phyloP scores from a whole-genome alignment of 352 stramenopile species.

The Thalassiosira delicatula region DNA sequence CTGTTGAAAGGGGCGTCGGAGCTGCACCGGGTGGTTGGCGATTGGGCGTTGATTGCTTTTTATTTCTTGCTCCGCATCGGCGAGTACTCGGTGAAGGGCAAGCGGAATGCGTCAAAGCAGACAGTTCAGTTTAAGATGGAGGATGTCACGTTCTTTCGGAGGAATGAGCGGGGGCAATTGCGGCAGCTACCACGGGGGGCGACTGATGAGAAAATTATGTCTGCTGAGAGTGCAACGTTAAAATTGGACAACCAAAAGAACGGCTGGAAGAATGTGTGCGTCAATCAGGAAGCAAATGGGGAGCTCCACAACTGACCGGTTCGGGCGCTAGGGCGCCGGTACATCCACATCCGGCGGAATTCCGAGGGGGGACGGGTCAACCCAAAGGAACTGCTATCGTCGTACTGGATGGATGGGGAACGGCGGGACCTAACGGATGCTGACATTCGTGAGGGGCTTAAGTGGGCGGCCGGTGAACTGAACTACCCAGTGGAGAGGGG shows the following conservation, averaged over 20 bases:
- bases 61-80: not conserved
- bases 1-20: not conserved
- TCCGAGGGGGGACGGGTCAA: not conserved
- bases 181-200: not conserved
- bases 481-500: not conserved
- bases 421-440: not conserved
- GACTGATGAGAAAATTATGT: not conserved
- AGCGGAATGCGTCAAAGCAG: not conserved
- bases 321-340: not conserved
- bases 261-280: not conserved
- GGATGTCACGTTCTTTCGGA: not conserved
- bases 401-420: conserved; percentile 5
- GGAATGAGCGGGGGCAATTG: not conserved
- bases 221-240: not conserved
- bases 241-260: conserved; percentile 20
- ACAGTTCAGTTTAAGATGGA: not conserved
- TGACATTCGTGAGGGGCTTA: not conserved
- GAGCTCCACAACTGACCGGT: not conserved
- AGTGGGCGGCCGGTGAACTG: not conserved
- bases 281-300: not conserved
- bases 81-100: not conserved
- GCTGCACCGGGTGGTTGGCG: not conserved
- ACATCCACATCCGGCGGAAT: not conserved
- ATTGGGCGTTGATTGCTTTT: not conserved
- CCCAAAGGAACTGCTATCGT: not conserved